Evolutionary conservation across 805 yeast genomes (phyloP).

Genomic region (Candida ulmi): DNA sequence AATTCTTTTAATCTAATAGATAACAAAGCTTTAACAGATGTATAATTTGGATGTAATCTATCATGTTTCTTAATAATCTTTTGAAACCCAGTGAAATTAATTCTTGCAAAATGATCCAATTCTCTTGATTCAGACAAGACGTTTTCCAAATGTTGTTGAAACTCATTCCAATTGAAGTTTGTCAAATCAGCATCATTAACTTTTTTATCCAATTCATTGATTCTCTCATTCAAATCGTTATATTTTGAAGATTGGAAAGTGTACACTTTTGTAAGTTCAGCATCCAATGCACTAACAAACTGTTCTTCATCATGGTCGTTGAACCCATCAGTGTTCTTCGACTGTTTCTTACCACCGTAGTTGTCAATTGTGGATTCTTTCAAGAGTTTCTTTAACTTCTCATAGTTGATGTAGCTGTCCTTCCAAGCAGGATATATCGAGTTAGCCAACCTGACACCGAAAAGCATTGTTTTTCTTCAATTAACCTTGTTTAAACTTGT

Average conservation of each 20-base stretch:
- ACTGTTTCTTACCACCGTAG: conserved; percentile 8
- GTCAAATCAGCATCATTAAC: conserved; percentile 30
- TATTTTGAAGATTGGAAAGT: conserved; percentile 65
- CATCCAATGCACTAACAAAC: conserved; percentile 63
- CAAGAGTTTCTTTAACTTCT: conserved; percentile 54
- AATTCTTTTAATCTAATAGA: conserved; percentile 81
- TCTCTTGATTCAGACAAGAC: conserved; percentile 72
- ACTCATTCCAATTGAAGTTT: conserved; percentile 50
- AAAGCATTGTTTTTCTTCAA: conserved; percentile 74
- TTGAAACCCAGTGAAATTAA: conserved; percentile 91
- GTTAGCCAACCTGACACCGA: conserved; percentile 75
- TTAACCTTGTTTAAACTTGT: too few relatives aligned
- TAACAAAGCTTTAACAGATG: conserved; percentile 81
- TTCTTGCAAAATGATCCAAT: conserved; percentile 81
- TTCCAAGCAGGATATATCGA: conserved; percentile 91
- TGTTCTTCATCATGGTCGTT: conserved; percentile 64
- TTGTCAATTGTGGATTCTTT: conserved; percentile 56
- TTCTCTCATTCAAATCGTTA: conserved; percentile 57
- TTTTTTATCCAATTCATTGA: conserved; percentile 57
- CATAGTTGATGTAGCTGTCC: conserved; percentile 62
- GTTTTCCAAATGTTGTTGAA: conserved; percentile 69
- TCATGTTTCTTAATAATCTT: conserved; percentile 97
- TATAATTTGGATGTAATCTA: conserved; percentile 74
- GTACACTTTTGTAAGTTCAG: conserved; percentile 72
- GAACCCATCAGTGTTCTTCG: conserved; percentile 45